Evolutionary conservation across 73 alveolate genomes (phyloP), one percentile per base, ranked within the genome.

Genomic region (Breviolum minutum): DNA sequence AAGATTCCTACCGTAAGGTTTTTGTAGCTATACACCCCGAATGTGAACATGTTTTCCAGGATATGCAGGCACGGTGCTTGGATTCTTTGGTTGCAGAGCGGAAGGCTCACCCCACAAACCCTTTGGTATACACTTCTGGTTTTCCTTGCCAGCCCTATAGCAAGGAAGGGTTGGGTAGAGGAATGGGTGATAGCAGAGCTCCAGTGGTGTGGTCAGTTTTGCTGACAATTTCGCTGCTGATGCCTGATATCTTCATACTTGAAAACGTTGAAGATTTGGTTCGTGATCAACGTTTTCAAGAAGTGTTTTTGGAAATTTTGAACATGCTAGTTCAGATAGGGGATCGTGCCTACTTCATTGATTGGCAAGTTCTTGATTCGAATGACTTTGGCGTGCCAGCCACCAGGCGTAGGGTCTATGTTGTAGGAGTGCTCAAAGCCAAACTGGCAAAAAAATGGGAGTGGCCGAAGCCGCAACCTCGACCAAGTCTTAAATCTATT

Each of bases 121-220:
- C 8, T 6, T 6, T 90, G 64, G 24, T 73, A 0, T 90, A 90
- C 77, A 71, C 79, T 17, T n/a, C 97, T 4, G 97, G 97, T 24
- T 90, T 71, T 22, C 97, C 97, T 2, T 90, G 97, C 64, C 89
- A 71, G 88, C 89, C 97, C 0, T 90, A 26, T 26, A 5, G 66
- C 16, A 40, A 24, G 64, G 63, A 27, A 5, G 97, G 97, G 29
- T 11, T 1, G 32, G 40, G 32, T 26, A 20, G 30, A 1, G 97
- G 97, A 7, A 77, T 5, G 26, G 68, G 6, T 3, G 97, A 90
- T 20, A 19, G 29, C 0, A n/a, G 97, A 20, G 73, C 85, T 6
- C 0, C 10, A 7, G 87, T 89, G 77, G 16, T 89, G 27, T 69
- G 32, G 29, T 30, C 60, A 6, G 68, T 89, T 22, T 1, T 89